These are phyloP conservation scores for Tolypocladium sp. DNA, from an alignment of 2,329 filamentous ascomycete species.

Conservation along the genomic window DNA sequence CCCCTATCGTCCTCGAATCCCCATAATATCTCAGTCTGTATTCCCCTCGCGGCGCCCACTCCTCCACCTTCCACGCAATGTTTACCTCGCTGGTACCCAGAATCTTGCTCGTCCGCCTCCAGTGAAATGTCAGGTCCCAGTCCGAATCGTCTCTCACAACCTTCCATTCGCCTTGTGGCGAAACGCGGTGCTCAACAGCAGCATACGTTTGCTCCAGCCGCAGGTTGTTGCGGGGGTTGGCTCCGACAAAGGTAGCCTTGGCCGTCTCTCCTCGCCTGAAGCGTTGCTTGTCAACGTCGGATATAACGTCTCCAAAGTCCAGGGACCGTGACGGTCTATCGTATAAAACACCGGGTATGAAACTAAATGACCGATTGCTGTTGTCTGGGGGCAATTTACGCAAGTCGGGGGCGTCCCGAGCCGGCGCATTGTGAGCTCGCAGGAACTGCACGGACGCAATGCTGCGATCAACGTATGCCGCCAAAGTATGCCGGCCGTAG, in stretches of 20 bases:
- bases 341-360: constrained; percentile 69
- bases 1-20: constrained; percentile 55
- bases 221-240: constrained; percentile 82
- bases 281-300: constrained; percentile 33
- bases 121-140: constrained; percentile 74
- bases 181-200: constrained; percentile 49
- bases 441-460: constrained; percentile 61
- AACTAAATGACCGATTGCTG: constrained; percentile 61
- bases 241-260: constrained; percentile 65
- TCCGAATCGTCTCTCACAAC: constrained; percentile 66
- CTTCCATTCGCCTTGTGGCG: constrained; percentile 41
- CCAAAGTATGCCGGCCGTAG: constrained; percentile 75
- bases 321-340: constrained; percentile 59
- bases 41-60: constrained; percentile 45
- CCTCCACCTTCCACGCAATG: constrained; percentile 70
- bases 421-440: constrained; percentile 30
- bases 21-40: constrained; percentile 79
- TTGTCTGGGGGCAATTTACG: constrained; percentile 68
- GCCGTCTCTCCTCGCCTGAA: constrained; percentile 52
- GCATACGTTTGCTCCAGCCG: constrained; percentile 69
- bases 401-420: constrained; percentile 17
- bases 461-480: constrained; percentile 77
- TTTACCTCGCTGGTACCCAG: constrained; percentile 68
- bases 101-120: constrained; percentile 62
- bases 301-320: constrained; percentile 58